Conservation (phyloP, 2,329 filamentous ascomycete species). For the Tolypocladium endophyticum region DNA sequence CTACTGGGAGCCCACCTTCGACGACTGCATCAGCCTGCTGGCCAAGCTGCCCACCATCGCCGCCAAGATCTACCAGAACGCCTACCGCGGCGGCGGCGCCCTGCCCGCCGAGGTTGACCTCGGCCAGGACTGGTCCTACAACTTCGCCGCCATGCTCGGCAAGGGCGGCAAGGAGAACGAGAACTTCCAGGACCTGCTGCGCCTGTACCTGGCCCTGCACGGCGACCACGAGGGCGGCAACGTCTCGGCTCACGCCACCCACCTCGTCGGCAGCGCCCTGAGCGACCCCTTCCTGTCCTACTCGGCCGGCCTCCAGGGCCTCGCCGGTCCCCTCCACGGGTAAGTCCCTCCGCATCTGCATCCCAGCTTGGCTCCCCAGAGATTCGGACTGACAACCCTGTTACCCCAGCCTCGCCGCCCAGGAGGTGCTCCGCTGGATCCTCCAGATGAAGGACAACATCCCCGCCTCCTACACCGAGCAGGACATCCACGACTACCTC, state of each 20-base stretch:
- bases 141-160: slow-evolving; percentile 93
- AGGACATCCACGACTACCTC: slow-evolving; percentile 80
- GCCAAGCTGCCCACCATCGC: slow-evolving; percentile 96
- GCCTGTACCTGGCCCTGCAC: slow-evolving; percentile 90
- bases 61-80: slow-evolving; percentile 93
- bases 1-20: slow-evolving; percentile 98
- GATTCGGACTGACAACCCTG: neutral
- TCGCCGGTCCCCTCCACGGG: slow-evolving; percentile 68
- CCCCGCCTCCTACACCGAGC: slow-evolving; percentile 63
- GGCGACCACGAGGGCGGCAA: slow-evolving; percentile 98
- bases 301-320: slow-evolving; percentile 86
- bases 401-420: slow-evolving; percentile 68
- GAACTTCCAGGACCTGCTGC: slow-evolving; percentile 89
- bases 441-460: slow-evolving; percentile 89
- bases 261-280: slow-evolving; percentile 87
- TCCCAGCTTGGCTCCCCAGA: too few relatives aligned
- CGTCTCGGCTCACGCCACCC: slow-evolving; percentile 89
- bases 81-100: slow-evolving; percentile 64
- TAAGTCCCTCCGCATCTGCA: slow-evolving; percentile 20
- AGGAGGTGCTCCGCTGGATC: slow-evolving; percentile 96
- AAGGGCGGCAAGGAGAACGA: slow-evolving; percentile 81
- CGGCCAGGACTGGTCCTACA: slow-evolving; percentile 94
- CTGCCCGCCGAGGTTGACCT: slow-evolving; percentile 68
- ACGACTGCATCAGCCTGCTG: slow-evolving; percentile 85
- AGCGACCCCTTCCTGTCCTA: slow-evolving; percentile 95